Conservation (phyloP, 148 eudicot species). For the Heliamphora exappendiculata region DNA sequence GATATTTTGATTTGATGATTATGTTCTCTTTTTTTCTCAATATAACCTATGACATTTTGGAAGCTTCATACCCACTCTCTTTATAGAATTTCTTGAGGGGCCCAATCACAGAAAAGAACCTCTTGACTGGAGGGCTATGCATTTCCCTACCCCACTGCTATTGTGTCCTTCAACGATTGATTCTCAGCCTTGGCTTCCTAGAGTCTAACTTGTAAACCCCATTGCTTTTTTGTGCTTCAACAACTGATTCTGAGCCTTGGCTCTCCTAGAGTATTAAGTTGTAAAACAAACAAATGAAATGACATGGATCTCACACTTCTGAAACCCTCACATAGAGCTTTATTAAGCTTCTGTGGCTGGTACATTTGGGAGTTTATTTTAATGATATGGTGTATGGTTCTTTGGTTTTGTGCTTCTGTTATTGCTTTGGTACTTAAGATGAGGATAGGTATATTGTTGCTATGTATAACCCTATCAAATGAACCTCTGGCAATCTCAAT, state of each 20-base stretch:
- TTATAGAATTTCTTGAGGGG: too few species aligned
- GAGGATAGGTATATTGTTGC: neutral
- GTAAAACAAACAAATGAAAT: neutral
- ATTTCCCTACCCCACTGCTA: too few species aligned
- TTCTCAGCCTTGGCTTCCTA: too few species aligned
- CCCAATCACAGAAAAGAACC: too few species aligned
- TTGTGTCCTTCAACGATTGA: too few species aligned
- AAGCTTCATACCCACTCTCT: too few species aligned
- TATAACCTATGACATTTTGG: neutral
- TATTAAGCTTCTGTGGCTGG: neutral
- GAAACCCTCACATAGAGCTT: neutral
- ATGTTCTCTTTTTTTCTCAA: neutral
- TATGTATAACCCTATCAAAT: too few species aligned
- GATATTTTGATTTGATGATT: neutral
- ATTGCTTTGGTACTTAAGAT: neutral
- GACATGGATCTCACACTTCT: neutral
- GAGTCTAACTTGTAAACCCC: too few species aligned
- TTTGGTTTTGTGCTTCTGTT: neutral
- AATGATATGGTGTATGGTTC: neutral
- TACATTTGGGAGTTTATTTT: neutral
- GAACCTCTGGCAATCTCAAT: neutral
- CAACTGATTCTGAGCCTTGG: neutral
- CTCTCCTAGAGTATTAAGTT: neutral
- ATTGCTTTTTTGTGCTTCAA: neutral
- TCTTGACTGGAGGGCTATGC: too few species aligned